Evolutionary conservation across 2,329 filamentous ascomycete genomes (phyloP).

Genomic region (Pleomassaria siparia): DNA sequence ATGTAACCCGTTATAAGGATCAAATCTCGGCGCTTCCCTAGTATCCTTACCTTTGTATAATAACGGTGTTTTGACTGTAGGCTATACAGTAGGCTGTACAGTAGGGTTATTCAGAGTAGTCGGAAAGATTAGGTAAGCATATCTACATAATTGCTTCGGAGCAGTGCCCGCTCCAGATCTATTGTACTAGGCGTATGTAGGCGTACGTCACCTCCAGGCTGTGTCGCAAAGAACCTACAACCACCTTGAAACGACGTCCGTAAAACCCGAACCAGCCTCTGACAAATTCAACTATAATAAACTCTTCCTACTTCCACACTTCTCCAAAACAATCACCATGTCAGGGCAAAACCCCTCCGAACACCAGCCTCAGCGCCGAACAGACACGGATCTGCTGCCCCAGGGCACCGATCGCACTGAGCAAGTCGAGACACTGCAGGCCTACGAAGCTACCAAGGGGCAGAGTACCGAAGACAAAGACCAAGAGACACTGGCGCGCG

Average conservation of each 20-base stretch:
- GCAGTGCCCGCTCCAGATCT: not conserved
- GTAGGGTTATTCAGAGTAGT: too few relatives aligned
- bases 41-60: too few relatives aligned
- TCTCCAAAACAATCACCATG: not conserved
- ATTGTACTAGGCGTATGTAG: too few relatives aligned
- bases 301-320: not conserved
- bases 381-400: constrained; percentile 43
- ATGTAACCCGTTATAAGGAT: too few relatives aligned
- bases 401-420: constrained; percentile 45
- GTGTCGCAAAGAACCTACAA: not conserved
- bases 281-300: too few relatives aligned
- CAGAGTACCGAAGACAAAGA: constrained; percentile 45
- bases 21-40: too few relatives aligned
- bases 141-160: not conserved
- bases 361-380: constrained; percentile 29
- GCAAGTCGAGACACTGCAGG: constrained; percentile 48
- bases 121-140: too few relatives aligned
- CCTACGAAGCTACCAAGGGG: constrained; percentile 34
- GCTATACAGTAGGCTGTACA: too few relatives aligned
- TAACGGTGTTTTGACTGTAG: too few relatives aligned
- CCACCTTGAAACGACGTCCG: not conserved
- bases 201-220: constrained; percentile 1
- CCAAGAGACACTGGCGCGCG: constrained; percentile 44
- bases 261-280: not conserved
- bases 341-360: not conserved